A percentile compares a stretch with the other conserved stretches of the same genome.
Conservation (phyloP, 345 rosid species). For the Eucalyptus erythrocorys region DNA sequence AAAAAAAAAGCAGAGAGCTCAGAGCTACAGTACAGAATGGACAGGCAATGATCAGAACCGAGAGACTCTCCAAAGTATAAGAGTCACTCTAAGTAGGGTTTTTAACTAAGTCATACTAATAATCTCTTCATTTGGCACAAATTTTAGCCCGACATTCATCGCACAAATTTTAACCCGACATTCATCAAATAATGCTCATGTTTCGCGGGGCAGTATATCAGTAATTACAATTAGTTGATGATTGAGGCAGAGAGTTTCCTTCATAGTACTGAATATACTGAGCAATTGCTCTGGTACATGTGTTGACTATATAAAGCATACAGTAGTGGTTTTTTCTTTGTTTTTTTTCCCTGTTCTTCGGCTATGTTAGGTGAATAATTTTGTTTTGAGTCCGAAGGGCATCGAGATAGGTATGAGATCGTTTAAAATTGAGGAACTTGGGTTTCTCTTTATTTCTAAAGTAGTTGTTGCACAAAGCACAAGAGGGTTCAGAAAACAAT, state of each 20-base stretch:
- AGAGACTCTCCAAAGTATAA: neutral
- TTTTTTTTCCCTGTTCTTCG: neutral
- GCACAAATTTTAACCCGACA: neutral
- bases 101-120: neutral
- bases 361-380: neutral
- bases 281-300: neutral
- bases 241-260: neutral
- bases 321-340: neutral
- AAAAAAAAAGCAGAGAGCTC: neutral
- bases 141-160: neutral
- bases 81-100: neutral
- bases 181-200: neutral
- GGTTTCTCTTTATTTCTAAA: neutral
- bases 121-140: neutral
- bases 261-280: neutral
- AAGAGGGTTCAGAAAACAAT: neutral
- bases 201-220: neutral
- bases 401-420: neutral
- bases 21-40: neutral
- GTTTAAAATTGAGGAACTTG: neutral
- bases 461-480: neutral
- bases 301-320: neutral
- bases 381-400: neutral
- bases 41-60: neutral
- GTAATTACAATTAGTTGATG: neutral